Base-by-base conservation (phyloP, 306 rosid species). In the Lathyrus aphaca region DNA sequence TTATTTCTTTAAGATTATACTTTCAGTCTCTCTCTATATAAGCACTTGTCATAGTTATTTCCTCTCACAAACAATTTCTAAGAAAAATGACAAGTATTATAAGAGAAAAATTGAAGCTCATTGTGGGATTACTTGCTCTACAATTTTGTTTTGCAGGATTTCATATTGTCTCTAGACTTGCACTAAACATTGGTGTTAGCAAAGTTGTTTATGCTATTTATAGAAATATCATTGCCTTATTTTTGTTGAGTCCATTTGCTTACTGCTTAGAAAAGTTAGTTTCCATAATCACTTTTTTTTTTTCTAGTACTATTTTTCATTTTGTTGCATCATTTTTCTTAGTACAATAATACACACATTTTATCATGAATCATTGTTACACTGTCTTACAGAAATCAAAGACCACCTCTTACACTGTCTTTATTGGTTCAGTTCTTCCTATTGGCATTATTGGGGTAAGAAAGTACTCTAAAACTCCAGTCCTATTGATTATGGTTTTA, bases 141-240 rank as follows among this genome's bases (percentile, higher is more conserved):
- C 96, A 89, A 55, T 66, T 89, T 21, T 81, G 90, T 77, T 89
- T 76, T 89, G 85, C 96, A 68, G 96, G 96, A 54, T 86, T 81
- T 75, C 96, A 86, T 80, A 83, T 89, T 66, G 96, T 89, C 27
- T 86, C 91, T 21, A 79, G 91, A 82, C 78, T 86, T 75, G 92
- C 96, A 40, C 76, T 89, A 10, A 86, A 86, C 77, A 89, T 89
- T 46, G 96, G 96, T 43, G 86, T 89, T 43, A 86, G 96, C 82
- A 68, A 86, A 84, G 79, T 86, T 23, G 91, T 86, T 17, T 88
- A 76, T 42, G 85, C 96, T 1, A 86, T 89, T 45, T 89, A 89
- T 53, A 78, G 92, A 61, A 89, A 89, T 55, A 62, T 80, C 46
- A 82, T 89, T 43, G 96, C 96, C 5, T 62, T 89, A 73, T 57